Percentiles rank a stretch among this genome's conserved stretches.
Conservation (phyloP, 2,329 filamentous ascomycete species). For the Colletotrichum higginsianum region DNA sequence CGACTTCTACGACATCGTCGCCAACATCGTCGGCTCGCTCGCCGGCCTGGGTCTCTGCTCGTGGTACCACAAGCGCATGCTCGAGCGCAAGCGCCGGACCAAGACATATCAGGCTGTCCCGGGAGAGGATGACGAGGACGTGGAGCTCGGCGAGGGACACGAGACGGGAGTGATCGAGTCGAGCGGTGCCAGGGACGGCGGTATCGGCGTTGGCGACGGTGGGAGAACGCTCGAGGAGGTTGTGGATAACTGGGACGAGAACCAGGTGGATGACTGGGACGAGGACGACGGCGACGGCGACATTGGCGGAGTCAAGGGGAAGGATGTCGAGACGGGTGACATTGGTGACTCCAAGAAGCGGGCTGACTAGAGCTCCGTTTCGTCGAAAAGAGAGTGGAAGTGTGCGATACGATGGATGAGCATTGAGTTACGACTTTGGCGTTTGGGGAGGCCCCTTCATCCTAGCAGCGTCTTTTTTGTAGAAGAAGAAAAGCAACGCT, state of each 20-base stretch:
- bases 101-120: conserved; percentile 81
- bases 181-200: conserved; percentile 46
- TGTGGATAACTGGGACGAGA: conserved; percentile 95
- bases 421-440: conserved; percentile 40
- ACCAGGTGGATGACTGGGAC: conserved; percentile 73
- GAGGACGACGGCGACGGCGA: conserved; percentile 61
- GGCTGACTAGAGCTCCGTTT: conserved; percentile 48
- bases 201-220: conserved; percentile 19
- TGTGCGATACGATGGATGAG: conserved; percentile 37
- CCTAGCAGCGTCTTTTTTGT: conserved; percentile 32
- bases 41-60: conserved; percentile 81
- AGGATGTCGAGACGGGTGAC: conserved; percentile 48
- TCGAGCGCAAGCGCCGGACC: conserved; percentile 84
- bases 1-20: conserved; percentile 88
- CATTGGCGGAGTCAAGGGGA: conserved; percentile 46
- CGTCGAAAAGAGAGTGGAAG: not conserved
- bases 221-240: conserved; percentile 77
- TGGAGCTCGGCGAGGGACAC: conserved; percentile 83
- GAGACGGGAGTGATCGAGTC: conserved; percentile 73
- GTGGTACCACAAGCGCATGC: conserved; percentile 96
- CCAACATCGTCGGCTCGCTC: conserved; percentile 87
- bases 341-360: conserved; percentile 51
- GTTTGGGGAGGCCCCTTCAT: conserved; percentile 32
- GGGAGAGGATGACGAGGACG: conserved; percentile 74
- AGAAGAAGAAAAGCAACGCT: not conserved